phyloP scores from a whole-genome alignment of 352 stramenopile genomes.

The Phytopythium chamaehyphon region DNA sequence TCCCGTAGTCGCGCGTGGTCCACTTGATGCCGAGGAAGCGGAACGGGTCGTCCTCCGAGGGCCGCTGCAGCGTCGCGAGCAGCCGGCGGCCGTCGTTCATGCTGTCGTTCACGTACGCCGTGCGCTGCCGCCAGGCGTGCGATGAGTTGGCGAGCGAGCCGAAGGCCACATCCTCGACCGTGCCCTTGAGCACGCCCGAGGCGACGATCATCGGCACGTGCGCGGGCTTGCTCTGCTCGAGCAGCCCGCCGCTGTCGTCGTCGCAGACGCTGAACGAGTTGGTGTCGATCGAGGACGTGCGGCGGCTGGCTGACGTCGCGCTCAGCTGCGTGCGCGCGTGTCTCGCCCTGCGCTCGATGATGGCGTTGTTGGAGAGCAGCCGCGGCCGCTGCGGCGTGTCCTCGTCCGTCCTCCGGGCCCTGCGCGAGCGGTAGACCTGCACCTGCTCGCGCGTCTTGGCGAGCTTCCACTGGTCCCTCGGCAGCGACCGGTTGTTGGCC shows the following conservation, averaged over 20 bases:
- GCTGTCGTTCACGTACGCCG: slow-evolving; percentile 33
- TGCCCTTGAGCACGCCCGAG: slow-evolving; percentile 32
- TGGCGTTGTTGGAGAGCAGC: slow-evolving; percentile 37
- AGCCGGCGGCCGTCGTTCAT: slow-evolving; percentile 31
- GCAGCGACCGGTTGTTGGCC: slow-evolving; percentile 25
- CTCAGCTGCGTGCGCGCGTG: slow-evolving; percentile 17
- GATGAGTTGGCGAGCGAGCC: slow-evolving; percentile 30
- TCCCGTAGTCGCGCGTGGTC: slow-evolving; percentile 21
- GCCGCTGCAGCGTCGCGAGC: slow-evolving; percentile 34
- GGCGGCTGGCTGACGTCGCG: slow-evolving; percentile 15
- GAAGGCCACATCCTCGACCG: slow-evolving; percentile 43
- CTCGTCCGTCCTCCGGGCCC: slow-evolving; percentile 17
- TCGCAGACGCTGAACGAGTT: slow-evolving; percentile 37
- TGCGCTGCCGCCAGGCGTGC: slow-evolving; percentile 31
- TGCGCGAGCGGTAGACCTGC: slow-evolving; percentile 49
- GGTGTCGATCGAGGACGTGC: slow-evolving; percentile 8
- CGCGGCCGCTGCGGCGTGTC: slow-evolving; percentile 30
- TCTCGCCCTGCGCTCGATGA: slow-evolving; percentile 23
- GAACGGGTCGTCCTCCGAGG: slow-evolving; percentile 44
- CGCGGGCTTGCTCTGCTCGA: slow-evolving; percentile 30
- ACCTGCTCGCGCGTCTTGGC: slow-evolving; percentile 49
- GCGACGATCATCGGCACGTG: slow-evolving; percentile 29
- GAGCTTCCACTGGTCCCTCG: slow-evolving; percentile 45
- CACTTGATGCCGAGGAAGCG: slow-evolving; percentile 51
- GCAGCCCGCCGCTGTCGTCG: slow-evolving; percentile 21